Conservation (phyloP, 345 rosid species). For the Nephelium lappaceum region DNA sequence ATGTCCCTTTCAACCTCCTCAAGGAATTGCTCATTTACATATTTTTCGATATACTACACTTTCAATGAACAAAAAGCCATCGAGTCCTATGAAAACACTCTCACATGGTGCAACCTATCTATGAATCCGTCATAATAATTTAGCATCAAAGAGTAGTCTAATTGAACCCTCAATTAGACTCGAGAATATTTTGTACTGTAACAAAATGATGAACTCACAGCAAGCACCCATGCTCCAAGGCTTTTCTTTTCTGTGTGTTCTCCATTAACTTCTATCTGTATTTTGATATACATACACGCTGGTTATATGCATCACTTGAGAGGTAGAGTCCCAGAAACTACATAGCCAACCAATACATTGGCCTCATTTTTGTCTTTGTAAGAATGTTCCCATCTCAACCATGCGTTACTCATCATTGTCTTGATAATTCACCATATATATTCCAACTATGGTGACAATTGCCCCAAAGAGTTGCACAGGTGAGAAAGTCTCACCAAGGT, state of each 20-base stretch:
- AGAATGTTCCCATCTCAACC: neutral
- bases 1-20: neutral
- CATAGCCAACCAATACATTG: neutral
- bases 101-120: neutral
- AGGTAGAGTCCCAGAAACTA: neutral
- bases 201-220: neutral
- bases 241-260: neutral
- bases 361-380: neutral
- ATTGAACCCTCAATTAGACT: neutral
- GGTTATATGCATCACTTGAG: neutral
- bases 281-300: neutral
- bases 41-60: neutral
- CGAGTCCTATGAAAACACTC: neutral
- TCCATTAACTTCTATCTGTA: neutral
- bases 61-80: neutral
- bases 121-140: neutral
- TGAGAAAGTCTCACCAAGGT: constrained; percentile 84
- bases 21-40: neutral
- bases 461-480: constrained; percentile 78
- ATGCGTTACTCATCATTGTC: constrained; percentile 36
- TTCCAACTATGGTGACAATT: constrained; percentile 65
- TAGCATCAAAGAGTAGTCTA: neutral
- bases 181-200: neutral
- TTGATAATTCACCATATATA: constrained; percentile 78
- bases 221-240: neutral